phyloP scores from a whole-genome alignment of 176 grass and related monocot genomes.

The Melocanna baccifera region DNA sequence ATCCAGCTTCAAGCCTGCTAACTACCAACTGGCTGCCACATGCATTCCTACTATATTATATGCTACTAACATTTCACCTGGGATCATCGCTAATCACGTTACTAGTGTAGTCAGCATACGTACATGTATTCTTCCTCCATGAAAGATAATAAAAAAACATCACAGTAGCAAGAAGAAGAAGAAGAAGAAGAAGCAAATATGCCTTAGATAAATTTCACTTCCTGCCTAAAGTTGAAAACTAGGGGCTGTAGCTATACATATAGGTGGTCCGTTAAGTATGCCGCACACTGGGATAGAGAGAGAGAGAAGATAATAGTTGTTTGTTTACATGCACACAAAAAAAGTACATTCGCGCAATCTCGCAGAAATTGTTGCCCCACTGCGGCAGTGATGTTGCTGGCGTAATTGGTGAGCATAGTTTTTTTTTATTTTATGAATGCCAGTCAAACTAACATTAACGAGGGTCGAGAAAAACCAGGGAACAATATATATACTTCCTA shows the following conservation, averaged over 20 bases:
- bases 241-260: too few relatives aligned
- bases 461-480: background rate
- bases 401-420: background rate
- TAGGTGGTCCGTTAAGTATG: background rate
- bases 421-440: too few relatives aligned
- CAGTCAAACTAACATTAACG: background rate
- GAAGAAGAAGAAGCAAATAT: background rate
- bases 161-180: background rate
- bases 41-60: background rate
- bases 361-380: background rate
- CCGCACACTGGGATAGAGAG: too few relatives aligned
- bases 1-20: constrained; percentile 10
- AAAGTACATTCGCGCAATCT: background rate
- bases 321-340: background rate
- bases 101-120: background rate
- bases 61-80: background rate
- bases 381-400: background rate
- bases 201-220: background rate
- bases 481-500: background rate
- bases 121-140: background rate
- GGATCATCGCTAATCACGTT: background rate
- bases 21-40: constrained; percentile 36
- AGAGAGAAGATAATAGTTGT: too few relatives aligned
- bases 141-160: background rate
- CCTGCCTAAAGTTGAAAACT: background rate